Evolutionary conservation across 2,329 filamentous ascomycete genomes (phyloP), one percentile per base, ranked within the genome.

Genomic region (Westerdykella ornata): DNA sequence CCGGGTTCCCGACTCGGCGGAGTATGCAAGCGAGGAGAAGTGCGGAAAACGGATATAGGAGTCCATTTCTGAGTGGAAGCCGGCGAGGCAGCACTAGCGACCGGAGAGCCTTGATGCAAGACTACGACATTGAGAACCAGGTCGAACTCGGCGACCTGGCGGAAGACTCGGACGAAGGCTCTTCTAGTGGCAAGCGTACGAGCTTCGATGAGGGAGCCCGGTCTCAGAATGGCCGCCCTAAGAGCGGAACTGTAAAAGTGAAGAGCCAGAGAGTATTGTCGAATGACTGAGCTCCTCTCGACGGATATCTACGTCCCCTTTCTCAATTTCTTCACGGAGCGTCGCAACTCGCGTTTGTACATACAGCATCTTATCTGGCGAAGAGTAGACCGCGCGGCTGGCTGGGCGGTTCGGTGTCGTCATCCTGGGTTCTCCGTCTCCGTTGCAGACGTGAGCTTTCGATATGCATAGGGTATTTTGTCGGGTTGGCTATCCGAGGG

Each of bases 11-110:
- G 59, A 97, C 92, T 14, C 81, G 94, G 45, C 79, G 88, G 50
- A 94, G 87, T 60, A 96, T 98, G 88, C 92, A 97, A 63, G 76
- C 84, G 5, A 77, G 90, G 52, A 76, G 92, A 51, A 92, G 69
- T 52, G 45, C 38, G 20, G 77, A 81, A 12, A 49, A 44, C 56
- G 67, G 63, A 20, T 57, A 74, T 78, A 36, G 79, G 80, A 59
- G 78, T 78, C 50, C 65, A 67, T 58, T 78, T 73, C 43, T 75
- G 76, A 46, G 78, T 11, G 50, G 69, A 39, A 70, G 70, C 18
- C 51, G 45, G 19, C 46, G 54, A 28, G 48, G 47, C 60, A 72
- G 48, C 19, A 33, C 57, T 30, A 71, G 79, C 29, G 88, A 92
- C 54, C 77, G 86, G 41, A 82, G 89, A 50, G 86, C 86, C 4